A percentile compares a stretch with the other conserved stretches of the same genome.
Evolutionary conservation across 306 rosid genomes (phyloP).

Genomic region (Fragaria iinumae): DNA sequence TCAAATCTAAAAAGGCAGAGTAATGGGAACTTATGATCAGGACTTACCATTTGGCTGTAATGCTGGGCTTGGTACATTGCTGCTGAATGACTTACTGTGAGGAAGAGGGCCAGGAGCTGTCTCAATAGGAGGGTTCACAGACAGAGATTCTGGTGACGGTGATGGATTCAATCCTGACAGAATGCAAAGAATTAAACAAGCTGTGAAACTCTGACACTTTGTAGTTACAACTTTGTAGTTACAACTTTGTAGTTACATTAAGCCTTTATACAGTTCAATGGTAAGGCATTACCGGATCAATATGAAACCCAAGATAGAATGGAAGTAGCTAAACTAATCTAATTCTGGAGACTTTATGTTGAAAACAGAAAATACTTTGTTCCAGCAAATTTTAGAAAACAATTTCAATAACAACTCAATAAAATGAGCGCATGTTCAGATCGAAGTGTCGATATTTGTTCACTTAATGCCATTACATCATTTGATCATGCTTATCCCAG

Average conservation of each 20-base stretch:
- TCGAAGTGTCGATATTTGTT: slow-evolving; percentile 3
- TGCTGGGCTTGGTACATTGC: slow-evolving; percentile 43
- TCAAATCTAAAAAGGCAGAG: slow-evolving; percentile 19
- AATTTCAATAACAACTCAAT: neutral
- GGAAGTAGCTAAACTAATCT: neutral
- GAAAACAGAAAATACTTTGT: slow-evolving; percentile 10
- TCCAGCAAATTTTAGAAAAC: neutral
- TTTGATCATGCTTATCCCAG: slow-evolving; percentile 10
- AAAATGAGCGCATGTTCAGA: slow-evolving; percentile 8
- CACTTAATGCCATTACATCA: neutral
- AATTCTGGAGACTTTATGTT: neutral
- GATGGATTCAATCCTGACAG: slow-evolving; percentile 46
- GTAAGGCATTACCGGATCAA: slow-evolving; percentile 6
- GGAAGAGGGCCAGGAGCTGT: slow-evolving; percentile 35
- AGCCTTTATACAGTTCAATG: neutral
- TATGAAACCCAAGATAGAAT: slow-evolving; percentile 5
- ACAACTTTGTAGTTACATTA: neutral
- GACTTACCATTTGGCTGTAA: slow-evolving; percentile 56
- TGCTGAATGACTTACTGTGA: slow-evolving; percentile 39
- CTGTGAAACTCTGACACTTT: slow-evolving; percentile 9
- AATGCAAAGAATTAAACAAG: slow-evolving; percentile 26
- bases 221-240: neutral
- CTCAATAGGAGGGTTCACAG: slow-evolving; percentile 42
- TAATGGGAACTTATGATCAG: slow-evolving; percentile 15
- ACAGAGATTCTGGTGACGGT: slow-evolving; percentile 48